Percentiles rank a stretch among this genome's conserved stretches.
Conservation (phyloP, 306 rosid genomes). For the Prunus fruticosa region DNA sequence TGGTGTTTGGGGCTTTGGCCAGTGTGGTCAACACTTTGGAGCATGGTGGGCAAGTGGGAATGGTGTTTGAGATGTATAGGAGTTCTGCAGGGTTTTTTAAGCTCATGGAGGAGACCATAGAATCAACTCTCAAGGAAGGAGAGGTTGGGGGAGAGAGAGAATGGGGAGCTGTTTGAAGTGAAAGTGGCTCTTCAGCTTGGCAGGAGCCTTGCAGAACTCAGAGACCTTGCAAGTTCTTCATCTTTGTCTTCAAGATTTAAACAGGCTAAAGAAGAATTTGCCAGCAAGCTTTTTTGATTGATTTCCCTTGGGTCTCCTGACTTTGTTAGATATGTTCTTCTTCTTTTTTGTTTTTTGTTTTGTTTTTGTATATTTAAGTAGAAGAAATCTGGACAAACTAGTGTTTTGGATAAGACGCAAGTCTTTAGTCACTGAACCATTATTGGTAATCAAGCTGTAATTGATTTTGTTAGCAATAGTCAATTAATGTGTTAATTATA, state of each 20-base stretch:
- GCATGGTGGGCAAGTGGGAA: constrained; percentile 87
- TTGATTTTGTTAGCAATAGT: too few relatives aligned
- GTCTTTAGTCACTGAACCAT: background rate
- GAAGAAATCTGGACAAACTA: background rate
- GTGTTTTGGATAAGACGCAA: background rate
- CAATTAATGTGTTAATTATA: too few relatives aligned
- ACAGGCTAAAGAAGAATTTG: constrained; percentile 41
- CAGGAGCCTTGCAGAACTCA: constrained; percentile 54
- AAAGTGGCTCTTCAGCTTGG: constrained; percentile 62
- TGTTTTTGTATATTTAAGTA: background rate
- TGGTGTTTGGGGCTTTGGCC: constrained; percentile 56
- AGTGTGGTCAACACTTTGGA: constrained; percentile 56
- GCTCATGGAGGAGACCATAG: constrained; percentile 59
- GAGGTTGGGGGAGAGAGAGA: constrained; percentile 48
- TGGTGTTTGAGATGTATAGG: constrained; percentile 72
- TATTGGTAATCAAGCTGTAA: background rate
- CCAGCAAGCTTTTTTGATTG: constrained; percentile 62
- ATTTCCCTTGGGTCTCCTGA: too few relatives aligned
- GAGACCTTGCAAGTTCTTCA: constrained; percentile 38
- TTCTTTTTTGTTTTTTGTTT: too few relatives aligned
- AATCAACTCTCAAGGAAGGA: constrained; percentile 37
- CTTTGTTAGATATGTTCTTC: too few relatives aligned
- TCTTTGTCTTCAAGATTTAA: constrained; percentile 24
- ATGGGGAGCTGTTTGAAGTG: constrained; percentile 59
- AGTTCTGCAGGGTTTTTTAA: constrained; percentile 51